phyloP scores from a whole-genome alignment of 345 rosid species.

The Hibiscus mutabilis region DNA sequence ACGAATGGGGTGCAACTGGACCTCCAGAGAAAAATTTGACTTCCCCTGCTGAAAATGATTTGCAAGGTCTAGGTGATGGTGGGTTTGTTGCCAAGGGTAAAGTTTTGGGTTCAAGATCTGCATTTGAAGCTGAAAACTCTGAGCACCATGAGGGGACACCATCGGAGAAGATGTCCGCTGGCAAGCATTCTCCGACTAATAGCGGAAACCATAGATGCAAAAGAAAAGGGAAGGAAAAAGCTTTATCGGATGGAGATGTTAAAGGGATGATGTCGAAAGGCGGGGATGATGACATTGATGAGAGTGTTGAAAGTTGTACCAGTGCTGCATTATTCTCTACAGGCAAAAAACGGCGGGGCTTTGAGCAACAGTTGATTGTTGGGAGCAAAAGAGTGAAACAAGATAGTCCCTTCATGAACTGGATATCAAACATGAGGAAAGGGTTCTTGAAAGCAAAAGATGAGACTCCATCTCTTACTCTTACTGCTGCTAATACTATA shows the following conservation, averaged over 20 bases:
- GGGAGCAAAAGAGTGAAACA: conserved; percentile 66
- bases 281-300: conserved; percentile 48
- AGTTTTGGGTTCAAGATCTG: conserved; percentile 25
- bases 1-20: conserved; percentile 22
- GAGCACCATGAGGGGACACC: conserved; percentile 24
- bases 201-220: conserved; percentile 27
- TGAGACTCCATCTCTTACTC: conserved; percentile 30
- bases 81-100: conserved; percentile 18
- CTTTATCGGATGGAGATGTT: conserved; percentile 47
- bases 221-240: conserved; percentile 54
- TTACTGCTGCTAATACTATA: conserved; percentile 28
- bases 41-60: conserved; percentile 41
- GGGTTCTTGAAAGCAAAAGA: conserved; percentile 49
- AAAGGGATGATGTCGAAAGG: conserved; percentile 33
- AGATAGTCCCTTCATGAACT: conserved; percentile 79
- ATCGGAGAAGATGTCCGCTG: conserved; percentile 19
- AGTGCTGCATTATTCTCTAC: conserved; percentile 38
- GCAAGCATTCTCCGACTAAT: conserved; percentile 22
- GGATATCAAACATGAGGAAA: conserved; percentile 86
- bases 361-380: conserved; percentile 42
- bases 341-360: conserved; percentile 42
- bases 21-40: conserved; percentile 7
- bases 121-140: conserved; percentile 21
- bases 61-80: conserved; percentile 22
- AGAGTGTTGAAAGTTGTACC: conserved; percentile 87